phyloP scores from a whole-genome alignment of 805 yeast genomes.

The Saturnispora sanitii region DNA sequence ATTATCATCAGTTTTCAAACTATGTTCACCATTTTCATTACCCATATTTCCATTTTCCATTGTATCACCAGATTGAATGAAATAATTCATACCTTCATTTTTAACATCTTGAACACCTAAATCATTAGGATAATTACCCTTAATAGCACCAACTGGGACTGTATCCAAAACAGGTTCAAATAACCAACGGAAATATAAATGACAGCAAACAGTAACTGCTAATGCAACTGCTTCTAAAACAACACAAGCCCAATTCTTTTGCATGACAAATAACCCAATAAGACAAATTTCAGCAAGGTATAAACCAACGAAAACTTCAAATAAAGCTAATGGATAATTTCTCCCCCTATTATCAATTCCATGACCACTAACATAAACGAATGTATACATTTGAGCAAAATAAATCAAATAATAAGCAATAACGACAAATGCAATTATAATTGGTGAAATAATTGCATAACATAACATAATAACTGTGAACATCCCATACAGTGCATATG shows the following conservation, averaged over 20 bases:
- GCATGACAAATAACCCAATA: slow-evolving; percentile 63
- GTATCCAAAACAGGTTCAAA: slow-evolving; percentile 56
- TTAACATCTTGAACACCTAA: slow-evolving; percentile 54
- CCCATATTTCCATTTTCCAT: slow-evolving; percentile 7
- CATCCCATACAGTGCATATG: slow-evolving; percentile 70
- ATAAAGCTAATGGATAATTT: slow-evolving; percentile 60
- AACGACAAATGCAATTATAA: slow-evolving; percentile 57
- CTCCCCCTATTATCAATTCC: slow-evolving; percentile 60
- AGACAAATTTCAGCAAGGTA: slow-evolving; percentile 65
- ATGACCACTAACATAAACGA: slow-evolving; percentile 54
- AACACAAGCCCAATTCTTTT: slow-evolving; percentile 70
- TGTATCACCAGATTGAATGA: slow-evolving; percentile 8
- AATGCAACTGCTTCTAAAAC: slow-evolving; percentile 56
- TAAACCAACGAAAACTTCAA: slow-evolving; percentile 62
- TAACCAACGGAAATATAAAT: slow-evolving; percentile 46
- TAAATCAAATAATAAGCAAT: slow-evolving; percentile 48
- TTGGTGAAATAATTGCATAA: slow-evolving; percentile 73
- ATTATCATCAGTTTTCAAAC: not conserved
- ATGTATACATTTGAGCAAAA: slow-evolving; percentile 51
- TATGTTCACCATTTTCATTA: not conserved
- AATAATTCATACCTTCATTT: slow-evolving; percentile 23
- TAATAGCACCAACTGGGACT: slow-evolving; percentile 60
- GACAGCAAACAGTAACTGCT: slow-evolving; percentile 48
- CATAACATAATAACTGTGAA: slow-evolving; percentile 62
- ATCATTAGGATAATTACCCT: slow-evolving; percentile 49